phyloP scores from a whole-genome alignment of 2,329 filamentous ascomycete genomes.

The Harringtonia lauricola region DNA sequence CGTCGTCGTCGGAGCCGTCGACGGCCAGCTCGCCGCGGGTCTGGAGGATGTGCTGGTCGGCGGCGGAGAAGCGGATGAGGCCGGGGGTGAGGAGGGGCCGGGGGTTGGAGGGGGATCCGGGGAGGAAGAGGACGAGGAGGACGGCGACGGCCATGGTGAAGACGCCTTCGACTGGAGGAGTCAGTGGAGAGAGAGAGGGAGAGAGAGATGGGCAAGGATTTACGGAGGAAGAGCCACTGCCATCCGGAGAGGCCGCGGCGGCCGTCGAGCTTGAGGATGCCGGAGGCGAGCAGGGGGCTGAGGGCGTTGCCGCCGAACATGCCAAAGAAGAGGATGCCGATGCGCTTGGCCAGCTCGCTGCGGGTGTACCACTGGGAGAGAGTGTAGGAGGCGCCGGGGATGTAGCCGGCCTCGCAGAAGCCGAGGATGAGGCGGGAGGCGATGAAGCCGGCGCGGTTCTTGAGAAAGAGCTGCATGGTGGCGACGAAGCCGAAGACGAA shows the following conservation, averaged over 20 bases:
- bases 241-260: neutral
- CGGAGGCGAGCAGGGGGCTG: neutral
- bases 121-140: neutral
- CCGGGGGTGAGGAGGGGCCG: neutral
- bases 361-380: conserved; percentile 45
- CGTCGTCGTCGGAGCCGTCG: no score
- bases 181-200: neutral
- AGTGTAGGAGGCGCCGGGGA: conserved; percentile 47
- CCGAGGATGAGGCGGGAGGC: neutral
- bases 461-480: conserved; percentile 14
- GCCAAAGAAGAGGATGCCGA: conserved; percentile 34
- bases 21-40: no score
- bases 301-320: conserved; percentile 41
- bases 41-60: neutral
- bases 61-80: neutral
- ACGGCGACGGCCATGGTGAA: neutral
- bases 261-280: neutral
- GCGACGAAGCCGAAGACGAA: conserved; percentile 26
- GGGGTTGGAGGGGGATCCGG: neutral
- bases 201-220: neutral
- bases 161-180: neutral
- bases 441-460: neutral
- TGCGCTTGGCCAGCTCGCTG: conserved; percentile 29
- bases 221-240: neutral
- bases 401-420: conserved; percentile 16